Evolutionary conservation across 2,329 filamentous ascomycete species (phyloP), one percentile per base, ranked within the genome.

Genomic region (Parastagonospora avenae): DNA sequence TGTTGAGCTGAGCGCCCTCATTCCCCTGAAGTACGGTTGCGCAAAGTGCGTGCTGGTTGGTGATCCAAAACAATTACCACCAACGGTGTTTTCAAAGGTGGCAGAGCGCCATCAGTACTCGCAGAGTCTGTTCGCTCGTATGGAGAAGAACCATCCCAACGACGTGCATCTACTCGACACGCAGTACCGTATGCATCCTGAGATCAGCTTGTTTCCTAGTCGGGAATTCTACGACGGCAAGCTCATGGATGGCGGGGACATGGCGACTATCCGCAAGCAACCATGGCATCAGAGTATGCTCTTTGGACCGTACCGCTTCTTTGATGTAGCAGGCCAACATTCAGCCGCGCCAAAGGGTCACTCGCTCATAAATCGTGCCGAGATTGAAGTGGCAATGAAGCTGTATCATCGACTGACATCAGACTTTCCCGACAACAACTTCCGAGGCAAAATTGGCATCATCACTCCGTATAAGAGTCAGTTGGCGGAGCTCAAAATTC

Each of bases 401-500:
- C 80, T 99, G 10, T 97, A 94, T 71, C 83, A 90, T 36, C 85
- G 92, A 4, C 84, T 99, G 57, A 85, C 83, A 33, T 82, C 80
- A 0, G 92, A 96, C 68, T 93, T 74, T 52, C 60, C 88, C 14
- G 77, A 80, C 2, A 84, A 84, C 55, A 85, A 95, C 63, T 86
- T 94, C 61, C 84, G 82, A 33, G 86, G 89, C 55, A 96, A 96
- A 70, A 89, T 99, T 48, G 94, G 94, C 62, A 93, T 99, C 72
- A 99, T 99, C 70, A 97, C 95, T 0, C 94, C 93, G 0, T 99
- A 99, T 76, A 99, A 97, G 72, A 92, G 91, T 15, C 94, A 99
- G 72, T 78, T 99, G 11, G 85, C 82, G 49, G 88, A 92, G 71
- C 80, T 99, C 51, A 92, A 89, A 57, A 79, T 81, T 40, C 86